Evolutionary conservation across 352 stramenopile species (phyloP).

Genomic region (Chrysophaeum taylorii): DNA sequence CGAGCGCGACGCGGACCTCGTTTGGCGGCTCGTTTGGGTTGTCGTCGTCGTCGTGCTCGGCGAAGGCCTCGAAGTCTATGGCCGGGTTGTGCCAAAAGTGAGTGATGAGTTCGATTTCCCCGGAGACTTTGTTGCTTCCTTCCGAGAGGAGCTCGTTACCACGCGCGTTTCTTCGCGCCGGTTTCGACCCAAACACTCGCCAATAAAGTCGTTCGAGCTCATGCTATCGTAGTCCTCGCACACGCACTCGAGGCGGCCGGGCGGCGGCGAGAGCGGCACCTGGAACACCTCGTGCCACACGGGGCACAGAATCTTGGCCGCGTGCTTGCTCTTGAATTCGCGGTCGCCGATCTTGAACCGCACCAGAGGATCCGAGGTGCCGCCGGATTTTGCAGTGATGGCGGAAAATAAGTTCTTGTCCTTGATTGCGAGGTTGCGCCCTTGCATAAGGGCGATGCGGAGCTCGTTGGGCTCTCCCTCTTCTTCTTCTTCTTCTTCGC

Average conservation of each 20-base stretch:
- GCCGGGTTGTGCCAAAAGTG: background rate
- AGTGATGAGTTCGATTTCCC: background rate
- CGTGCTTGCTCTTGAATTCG: background rate
- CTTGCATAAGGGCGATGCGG: conserved; percentile 7
- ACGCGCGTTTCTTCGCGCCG: too few species aligned
- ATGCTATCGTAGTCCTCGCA: conserved; percentile 7
- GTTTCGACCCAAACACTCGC: too few species aligned
- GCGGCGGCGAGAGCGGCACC: background rate
- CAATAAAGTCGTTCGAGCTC: background rate
- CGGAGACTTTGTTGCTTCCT: background rate
- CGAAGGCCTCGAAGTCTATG: background rate
- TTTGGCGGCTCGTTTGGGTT: background rate
- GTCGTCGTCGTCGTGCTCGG: background rate
- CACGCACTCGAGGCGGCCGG: background rate
- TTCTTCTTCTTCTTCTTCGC: background rate
- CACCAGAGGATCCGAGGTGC: background rate
- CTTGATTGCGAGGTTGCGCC: background rate
- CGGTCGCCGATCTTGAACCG: background rate
- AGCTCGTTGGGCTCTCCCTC: conserved; percentile 9
- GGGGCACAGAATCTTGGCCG: background rate
- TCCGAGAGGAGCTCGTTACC: too few species aligned
- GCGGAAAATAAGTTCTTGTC: conserved; percentile 1
- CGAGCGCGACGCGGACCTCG: conserved; percentile 4
- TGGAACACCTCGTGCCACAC: conserved; percentile 1
- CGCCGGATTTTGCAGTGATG: too few species aligned